Evolutionary conservation across 2,329 filamentous ascomycete genomes (phyloP).

Genomic region (Zalaria obscura): DNA sequence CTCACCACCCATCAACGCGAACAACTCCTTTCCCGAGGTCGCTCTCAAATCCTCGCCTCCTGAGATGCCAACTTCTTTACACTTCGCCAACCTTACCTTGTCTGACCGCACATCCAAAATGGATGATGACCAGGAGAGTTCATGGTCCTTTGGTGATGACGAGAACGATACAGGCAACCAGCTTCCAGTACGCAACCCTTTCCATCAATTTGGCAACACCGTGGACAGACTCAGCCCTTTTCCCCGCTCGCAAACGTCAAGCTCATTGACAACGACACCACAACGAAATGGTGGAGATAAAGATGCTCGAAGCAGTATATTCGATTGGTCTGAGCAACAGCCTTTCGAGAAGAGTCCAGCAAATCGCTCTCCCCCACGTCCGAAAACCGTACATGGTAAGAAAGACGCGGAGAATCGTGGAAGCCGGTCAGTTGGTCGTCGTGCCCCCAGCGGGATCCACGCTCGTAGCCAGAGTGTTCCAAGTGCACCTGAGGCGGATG

Average conservation of each 20-base stretch:
- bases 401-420: constrained; percentile 57
- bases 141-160: constrained; percentile 26
- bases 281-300: constrained; percentile 23
- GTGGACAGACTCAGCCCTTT: constrained; percentile 8
- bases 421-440: constrained; percentile 52
- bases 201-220: constrained; percentile 3
- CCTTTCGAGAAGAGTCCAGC: constrained; percentile 46
- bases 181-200: constrained; percentile 1
- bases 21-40: constrained; percentile 6
- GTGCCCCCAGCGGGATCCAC: constrained; percentile 54
- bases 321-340: constrained; percentile 63
- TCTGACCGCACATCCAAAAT: constrained; percentile 17
- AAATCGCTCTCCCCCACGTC: constrained; percentile 46
- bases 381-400: constrained; percentile 64
- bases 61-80: constrained; percentile 26
- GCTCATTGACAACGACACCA: constrained; percentile 21
- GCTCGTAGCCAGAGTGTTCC: constrained; percentile 73
- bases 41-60: constrained; percentile 31
- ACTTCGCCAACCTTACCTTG: constrained; percentile 16
- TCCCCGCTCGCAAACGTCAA: constrained; percentile 11
- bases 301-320: constrained; percentile 49
- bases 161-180: constrained; percentile 6
- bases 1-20: constrained; percentile 14
- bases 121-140: constrained; percentile 15
- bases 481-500: constrained; percentile 45